Evolutionary conservation across 78 protist genomes (phyloP), one percentile per base, ranked within the genome.

Genomic region (Isochrysis galbana): DNA sequence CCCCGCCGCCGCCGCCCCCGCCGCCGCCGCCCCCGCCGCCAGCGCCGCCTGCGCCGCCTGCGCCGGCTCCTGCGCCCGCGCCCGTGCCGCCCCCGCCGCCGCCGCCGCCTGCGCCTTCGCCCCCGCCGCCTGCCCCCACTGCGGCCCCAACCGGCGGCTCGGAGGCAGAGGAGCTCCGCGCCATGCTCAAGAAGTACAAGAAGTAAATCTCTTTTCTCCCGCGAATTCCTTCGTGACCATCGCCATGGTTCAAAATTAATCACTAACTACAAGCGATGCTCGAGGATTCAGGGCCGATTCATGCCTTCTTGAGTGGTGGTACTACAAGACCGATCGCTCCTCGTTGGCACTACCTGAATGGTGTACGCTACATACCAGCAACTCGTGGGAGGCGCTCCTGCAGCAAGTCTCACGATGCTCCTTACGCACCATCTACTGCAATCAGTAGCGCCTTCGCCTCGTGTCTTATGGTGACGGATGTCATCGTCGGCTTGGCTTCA

Each of bases 21-120:
- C 74, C 74, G n/a, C 74, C 74, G 10, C 74, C 74, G n/a, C n/a
- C 74, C 36, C 74, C 74, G 23, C 10, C 74, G 23, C 74, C 74
- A 17, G 23, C 74, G 29, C 29, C 74, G 74, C 29, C 74, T 23
- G n/a, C 74, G 74, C 74, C 74, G 2, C 74, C 74, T 32, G n/a
- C 74, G 23, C 74, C 74, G 36, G n/a, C 74, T 2, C 74, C 74
- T 32, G 3, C 74, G 23, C 74, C 74, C 74, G n/a, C 74, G 2
- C 74, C 74, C 36, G n/a, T 32, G 74, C 74, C 74, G n/a, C 74
- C 74, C 7, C 74, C 74, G 74, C 74, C 74, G 74, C 74, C 74
- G n/a, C 74, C 74, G 23, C 74, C 74, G 74, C 74, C 74, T 10
- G n/a, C 74, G 10, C 74, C 74, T 17, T 3, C 4, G 74, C 74